Evolutionary conservation across 2,329 filamentous ascomycete species (phyloP).

Genomic region (Tolypocladium nubicola): DNA sequence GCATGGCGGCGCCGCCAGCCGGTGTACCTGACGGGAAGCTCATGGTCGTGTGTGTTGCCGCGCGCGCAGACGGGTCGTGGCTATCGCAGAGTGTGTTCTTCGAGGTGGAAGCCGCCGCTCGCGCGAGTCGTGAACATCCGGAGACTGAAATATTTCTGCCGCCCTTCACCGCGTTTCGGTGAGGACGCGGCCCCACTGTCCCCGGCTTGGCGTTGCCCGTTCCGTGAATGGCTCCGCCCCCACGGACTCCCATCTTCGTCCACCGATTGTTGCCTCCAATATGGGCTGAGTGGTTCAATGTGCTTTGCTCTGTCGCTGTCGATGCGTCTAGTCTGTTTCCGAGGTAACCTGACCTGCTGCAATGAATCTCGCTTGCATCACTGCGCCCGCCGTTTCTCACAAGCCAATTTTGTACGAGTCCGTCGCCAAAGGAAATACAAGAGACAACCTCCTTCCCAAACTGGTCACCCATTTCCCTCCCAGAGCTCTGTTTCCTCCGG

Average conservation of each 20-base stretch:
- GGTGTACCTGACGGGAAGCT: slow-evolving; percentile 25
- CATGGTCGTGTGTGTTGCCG: slow-evolving; percentile 16
- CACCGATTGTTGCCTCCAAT: neutral
- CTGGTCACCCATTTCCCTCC: too few relatives aligned
- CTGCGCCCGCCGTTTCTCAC: neutral
- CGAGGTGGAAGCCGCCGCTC: neutral
- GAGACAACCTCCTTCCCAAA: neutral
- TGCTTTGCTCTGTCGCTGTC: neutral
- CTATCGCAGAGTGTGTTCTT: neutral
- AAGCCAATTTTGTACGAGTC: neutral
- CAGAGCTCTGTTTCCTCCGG: too few relatives aligned
- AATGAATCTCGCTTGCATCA: too few relatives aligned
- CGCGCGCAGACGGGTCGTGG: neutral
- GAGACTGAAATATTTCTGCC: slow-evolving; percentile 29
- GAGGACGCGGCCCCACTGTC: neutral
- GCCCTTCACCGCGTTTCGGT: slow-evolving; percentile 19
- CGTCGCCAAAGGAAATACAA: neutral
- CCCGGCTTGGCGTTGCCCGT: neutral
- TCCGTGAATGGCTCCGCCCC: neutral
- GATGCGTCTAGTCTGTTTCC: neutral
- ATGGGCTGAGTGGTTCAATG: neutral
- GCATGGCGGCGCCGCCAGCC: slow-evolving; percentile 9
- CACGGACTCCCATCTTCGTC: neutral
- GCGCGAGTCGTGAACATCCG: slow-evolving; percentile 8
- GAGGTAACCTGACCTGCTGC: neutral